Conservation (phyloP, 2,329 filamentous ascomycete genomes). For the Helotiales sp. region DNA sequence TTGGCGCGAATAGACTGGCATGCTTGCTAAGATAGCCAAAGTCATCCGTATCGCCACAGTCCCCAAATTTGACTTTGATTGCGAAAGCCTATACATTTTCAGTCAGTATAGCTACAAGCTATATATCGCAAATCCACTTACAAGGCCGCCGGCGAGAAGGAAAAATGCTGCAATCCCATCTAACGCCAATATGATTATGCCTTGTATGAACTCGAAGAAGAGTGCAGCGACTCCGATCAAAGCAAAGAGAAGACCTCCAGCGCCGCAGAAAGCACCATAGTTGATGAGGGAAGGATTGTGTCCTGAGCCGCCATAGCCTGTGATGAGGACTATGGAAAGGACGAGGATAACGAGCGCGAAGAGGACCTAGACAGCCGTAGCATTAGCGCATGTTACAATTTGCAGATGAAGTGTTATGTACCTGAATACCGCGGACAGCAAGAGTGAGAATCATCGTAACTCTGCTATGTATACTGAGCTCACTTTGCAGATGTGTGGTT, state of each 20-base stretch:
- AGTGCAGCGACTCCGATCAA: conserved; percentile 22
- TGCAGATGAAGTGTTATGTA: background rate
- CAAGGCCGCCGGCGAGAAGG: conserved; percentile 29
- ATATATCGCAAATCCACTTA: conserved; percentile 15
- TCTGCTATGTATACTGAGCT: background rate
- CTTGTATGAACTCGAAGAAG: conserved; percentile 28
- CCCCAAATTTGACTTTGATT: conserved; percentile 23
- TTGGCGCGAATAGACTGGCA: conserved; percentile 10
- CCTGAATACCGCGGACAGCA: conserved; percentile 14
- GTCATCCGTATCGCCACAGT: conserved; percentile 13
- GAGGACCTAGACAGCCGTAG: conserved; percentile 16
- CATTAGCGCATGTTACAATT: background rate
- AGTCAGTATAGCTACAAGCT: background rate
- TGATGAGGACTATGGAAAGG: conserved; percentile 28
- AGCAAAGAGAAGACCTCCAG: conserved; percentile 22
- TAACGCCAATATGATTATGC: conserved; percentile 23
- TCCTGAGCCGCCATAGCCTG: conserved; percentile 23
- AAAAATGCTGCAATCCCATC: conserved; percentile 30
- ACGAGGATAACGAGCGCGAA: conserved; percentile 27
- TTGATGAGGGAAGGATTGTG: conserved; percentile 19
- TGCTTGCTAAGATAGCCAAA: conserved; percentile 14
- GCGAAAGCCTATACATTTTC: conserved; percentile 27
- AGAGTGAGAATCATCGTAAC: conserved; percentile 29
- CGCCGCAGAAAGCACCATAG: conserved; percentile 32
- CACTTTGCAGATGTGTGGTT: background rate